Evolutionary conservation across 768 basidiomycete genomes (phyloP).

Genomic region (Botryobasidium botryosum): DNA sequence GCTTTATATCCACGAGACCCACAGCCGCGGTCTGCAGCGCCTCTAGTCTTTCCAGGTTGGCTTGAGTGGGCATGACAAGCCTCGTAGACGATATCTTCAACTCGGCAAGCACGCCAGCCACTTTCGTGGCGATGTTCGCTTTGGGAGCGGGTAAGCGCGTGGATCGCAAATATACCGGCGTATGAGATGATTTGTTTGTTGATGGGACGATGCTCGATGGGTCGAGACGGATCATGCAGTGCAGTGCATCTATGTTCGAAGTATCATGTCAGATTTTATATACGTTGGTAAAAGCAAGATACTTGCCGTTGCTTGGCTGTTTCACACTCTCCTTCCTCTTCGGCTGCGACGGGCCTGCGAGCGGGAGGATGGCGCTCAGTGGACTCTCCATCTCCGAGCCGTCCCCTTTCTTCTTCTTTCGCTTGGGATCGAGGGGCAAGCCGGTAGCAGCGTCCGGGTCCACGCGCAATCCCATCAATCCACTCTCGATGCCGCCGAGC

Average conservation of each 20-base stretch:
- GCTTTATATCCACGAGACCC: conserved; percentile 75
- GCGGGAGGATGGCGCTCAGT: conserved; percentile 26
- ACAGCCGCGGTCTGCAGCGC: conserved; percentile 52
- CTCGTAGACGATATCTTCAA: conserved; percentile 53
- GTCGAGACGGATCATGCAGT: conserved; percentile 62
- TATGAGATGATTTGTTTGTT: conserved; percentile 67
- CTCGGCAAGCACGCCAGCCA: conserved; percentile 60
- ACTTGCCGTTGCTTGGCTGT: conserved; percentile 41
- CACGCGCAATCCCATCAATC: conserved; percentile 50
- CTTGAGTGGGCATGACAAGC: conserved; percentile 87
- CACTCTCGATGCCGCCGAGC: conserved; percentile 74
- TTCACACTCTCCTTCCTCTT: conserved; percentile 31
- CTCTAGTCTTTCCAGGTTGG: conserved; percentile 61
- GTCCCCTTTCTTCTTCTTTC: conserved; percentile 35
- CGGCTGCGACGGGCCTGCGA: conserved; percentile 20
- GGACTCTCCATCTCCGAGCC: conserved; percentile 28
- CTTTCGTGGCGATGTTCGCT: conserved; percentile 51
- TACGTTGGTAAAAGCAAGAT: conserved; percentile 10
- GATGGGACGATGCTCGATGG: conserved; percentile 25
- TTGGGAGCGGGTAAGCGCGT: conserved; percentile 74
- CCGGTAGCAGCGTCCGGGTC: conserved; percentile 42
- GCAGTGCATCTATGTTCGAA: conserved; percentile 34
- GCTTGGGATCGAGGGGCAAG: conserved; percentile 24
- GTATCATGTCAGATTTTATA: neutral
- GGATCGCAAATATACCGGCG: conserved; percentile 69